Evolutionary conservation across 805 yeast genomes (phyloP).

Genomic region (Suhomyces tanzawaensis): DNA sequence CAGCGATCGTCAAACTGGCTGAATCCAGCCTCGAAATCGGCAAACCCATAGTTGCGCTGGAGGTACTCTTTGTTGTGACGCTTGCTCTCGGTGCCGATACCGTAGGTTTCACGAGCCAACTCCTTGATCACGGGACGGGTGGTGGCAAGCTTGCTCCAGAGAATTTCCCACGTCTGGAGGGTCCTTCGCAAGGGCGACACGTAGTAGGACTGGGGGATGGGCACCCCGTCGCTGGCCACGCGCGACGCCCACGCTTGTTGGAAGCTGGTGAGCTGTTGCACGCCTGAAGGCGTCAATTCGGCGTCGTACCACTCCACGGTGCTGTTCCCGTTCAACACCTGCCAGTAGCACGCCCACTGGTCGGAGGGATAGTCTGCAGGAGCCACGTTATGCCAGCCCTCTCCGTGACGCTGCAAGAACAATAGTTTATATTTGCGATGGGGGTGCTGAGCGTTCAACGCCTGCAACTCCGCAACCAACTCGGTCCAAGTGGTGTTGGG

Average conservation of each 20-base stretch:
- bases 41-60: constrained; percentile 16
- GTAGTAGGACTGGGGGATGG: constrained; percentile 26
- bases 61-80: constrained; percentile 25
- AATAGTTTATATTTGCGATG: constrained; percentile 20
- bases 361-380: constrained; percentile 11
- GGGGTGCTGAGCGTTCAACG: constrained; percentile 5
- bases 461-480: constrained; percentile 14
- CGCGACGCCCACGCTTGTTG: background rate
- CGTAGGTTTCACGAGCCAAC: constrained; percentile 31
- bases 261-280: constrained; percentile 14
- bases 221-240: constrained; percentile 9
- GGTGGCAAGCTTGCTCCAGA: constrained; percentile 17
- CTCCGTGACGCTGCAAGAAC: constrained; percentile 33
- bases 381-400: constrained; percentile 33
- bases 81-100: constrained; percentile 29
- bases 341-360: constrained; percentile 30
- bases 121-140: constrained; percentile 25
- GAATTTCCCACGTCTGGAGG: constrained; percentile 25
- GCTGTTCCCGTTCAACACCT: constrained; percentile 18
- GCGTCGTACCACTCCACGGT: constrained; percentile 32
- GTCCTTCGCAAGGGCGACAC: constrained; percentile 33
- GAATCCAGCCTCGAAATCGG: constrained; percentile 25
- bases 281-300: constrained; percentile 23
- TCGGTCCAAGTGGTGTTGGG: constrained; percentile 20
- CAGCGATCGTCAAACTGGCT: constrained; percentile 24